phyloP scores from a whole-genome alignment of 345 rosid species.

The Erodium maritimum region DNA sequence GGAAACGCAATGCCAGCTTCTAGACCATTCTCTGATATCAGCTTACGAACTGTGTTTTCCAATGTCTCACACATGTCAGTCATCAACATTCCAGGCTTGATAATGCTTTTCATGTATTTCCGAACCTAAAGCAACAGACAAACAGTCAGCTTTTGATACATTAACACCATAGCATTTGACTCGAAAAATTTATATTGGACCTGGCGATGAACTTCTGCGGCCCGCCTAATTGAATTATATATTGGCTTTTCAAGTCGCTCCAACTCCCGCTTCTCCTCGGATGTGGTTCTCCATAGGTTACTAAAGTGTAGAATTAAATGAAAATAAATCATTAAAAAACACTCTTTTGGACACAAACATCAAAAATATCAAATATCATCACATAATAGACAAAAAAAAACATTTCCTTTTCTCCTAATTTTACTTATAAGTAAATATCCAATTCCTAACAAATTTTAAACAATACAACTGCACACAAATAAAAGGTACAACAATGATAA shows the following conservation, averaged over 20 bases:
- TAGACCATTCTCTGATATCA: constrained; percentile 80
- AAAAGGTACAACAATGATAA: not conserved
- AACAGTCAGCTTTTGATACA: not conserved
- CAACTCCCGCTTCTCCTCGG: constrained; percentile 91
- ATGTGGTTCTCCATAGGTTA: constrained; percentile 87
- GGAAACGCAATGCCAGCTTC: constrained; percentile 99
- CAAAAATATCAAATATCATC: not conserved
- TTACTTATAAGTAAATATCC: not conserved
- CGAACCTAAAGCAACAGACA: constrained; percentile 42
- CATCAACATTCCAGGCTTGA: constrained; percentile 91
- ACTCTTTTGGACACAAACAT: not conserved
- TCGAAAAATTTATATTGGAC: constrained; percentile 14
- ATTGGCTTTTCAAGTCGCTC: constrained; percentile 77
- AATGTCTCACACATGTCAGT: constrained; percentile 86
- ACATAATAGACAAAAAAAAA: not conserved
- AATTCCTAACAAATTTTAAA: too few relatives aligned
- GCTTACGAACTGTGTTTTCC: constrained; percentile 80
- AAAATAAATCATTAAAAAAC: not conserved
- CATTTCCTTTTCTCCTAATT: not conserved
- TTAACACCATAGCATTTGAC: not conserved
- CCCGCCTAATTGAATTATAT: constrained; percentile 87
- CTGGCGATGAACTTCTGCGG: constrained; percentile 99
- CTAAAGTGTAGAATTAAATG: constrained; percentile 27
- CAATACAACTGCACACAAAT: too few relatives aligned
- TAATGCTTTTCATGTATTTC: constrained; percentile 62